phyloP scores from a whole-genome alignment of 192 early-diverging fungal genomes.

The Rhizophlyctis rosea region DNA sequence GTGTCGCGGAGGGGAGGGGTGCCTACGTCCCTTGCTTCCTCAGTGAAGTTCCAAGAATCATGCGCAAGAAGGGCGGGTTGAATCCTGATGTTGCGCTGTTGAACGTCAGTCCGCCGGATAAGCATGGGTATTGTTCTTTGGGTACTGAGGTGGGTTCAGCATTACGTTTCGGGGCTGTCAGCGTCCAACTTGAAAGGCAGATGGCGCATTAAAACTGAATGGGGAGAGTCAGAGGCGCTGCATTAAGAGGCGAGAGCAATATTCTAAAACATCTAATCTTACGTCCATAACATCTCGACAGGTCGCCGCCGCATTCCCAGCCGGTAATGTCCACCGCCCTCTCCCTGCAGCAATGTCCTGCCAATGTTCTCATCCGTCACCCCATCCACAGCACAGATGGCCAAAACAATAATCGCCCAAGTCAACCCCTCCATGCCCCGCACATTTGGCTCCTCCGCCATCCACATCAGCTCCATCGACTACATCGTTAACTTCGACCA shows the following conservation, averaged over 20 bases:
- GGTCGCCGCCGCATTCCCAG: constrained; percentile 34
- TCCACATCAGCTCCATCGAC: constrained; percentile 44
- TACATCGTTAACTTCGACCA: constrained; percentile 42
- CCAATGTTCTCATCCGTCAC: too few relatives aligned
- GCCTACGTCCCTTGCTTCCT: constrained; percentile 43
- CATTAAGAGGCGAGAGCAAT: too few relatives aligned
- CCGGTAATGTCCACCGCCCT: too few relatives aligned
- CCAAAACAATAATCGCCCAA: constrained; percentile 43
- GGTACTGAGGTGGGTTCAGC: constrained; percentile 35
- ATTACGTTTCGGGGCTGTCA: too few relatives aligned
- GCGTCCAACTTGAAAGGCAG: not conserved
- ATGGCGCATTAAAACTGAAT: too few relatives aligned
- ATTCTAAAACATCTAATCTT: not conserved
- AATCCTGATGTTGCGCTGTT: constrained; percentile 48
- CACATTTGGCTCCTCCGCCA: constrained; percentile 39
- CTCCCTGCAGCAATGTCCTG: too few relatives aligned
- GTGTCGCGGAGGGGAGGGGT: constrained; percentile 27
- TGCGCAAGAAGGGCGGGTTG: constrained; percentile 23
- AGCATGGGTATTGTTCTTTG: constrained; percentile 46
- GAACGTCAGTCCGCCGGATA: constrained; percentile 49
- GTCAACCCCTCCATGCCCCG: constrained; percentile 45
- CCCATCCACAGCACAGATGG: constrained; percentile 41
- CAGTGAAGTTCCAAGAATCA: constrained; percentile 31
- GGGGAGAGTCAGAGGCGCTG: too few relatives aligned
- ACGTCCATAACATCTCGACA: constrained; percentile 1